Evolutionary conservation across 1,284 basidiomycete genomes (phyloP), one percentile per base, ranked within the genome.

Genomic region (Ceratobasidium theobromae): DNA sequence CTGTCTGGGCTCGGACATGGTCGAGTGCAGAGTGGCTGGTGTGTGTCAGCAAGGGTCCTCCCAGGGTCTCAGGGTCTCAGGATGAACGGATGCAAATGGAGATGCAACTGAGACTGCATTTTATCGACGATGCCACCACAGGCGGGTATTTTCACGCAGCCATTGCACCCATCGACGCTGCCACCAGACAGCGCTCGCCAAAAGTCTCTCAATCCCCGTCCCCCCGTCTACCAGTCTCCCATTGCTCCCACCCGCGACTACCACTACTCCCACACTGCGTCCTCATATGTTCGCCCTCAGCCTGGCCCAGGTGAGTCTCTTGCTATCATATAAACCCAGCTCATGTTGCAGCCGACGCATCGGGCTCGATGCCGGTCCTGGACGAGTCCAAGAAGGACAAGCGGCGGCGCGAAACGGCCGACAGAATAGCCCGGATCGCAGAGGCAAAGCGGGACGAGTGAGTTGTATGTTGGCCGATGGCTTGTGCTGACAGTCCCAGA

Each of bases 371-470:
- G 32, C n/a, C 51, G 2, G 51, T 30, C 18, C 16, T n/a, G 35
- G 79, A 82, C 68, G 81, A 81, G 54, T 72, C 76, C 45, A 81
- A 79, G 76, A 81, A 81, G 71, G 84, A 86, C 60, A 86, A 82
- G 78, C 82, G 83, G 74, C 79, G 84, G 69, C 86, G 84, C 73
- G 87, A 89, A 67, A 74, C 86, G 28, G 80, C 82, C n/a, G 83
- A 84, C 55, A 86, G 84, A 75, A 73, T 88, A 27, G 53, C 53
- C 16, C 60, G 64, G 4, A 87, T 90, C 71, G 82, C 87, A 77
- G 80, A 74, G 72, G 86, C 90, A 74, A 79, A 86, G 67, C 79
- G 86, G 71, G 87, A 89, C 73, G 86, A 89, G 88, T 89, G 74
- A 74, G 86, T 82, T 4, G 46, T 28, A 53, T 67, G 46, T 71